Evolutionary conservation across 2,329 filamentous ascomycete species (phyloP), one percentile per base, ranked within the genome.

Genomic region (Botryotinia calthae): DNA sequence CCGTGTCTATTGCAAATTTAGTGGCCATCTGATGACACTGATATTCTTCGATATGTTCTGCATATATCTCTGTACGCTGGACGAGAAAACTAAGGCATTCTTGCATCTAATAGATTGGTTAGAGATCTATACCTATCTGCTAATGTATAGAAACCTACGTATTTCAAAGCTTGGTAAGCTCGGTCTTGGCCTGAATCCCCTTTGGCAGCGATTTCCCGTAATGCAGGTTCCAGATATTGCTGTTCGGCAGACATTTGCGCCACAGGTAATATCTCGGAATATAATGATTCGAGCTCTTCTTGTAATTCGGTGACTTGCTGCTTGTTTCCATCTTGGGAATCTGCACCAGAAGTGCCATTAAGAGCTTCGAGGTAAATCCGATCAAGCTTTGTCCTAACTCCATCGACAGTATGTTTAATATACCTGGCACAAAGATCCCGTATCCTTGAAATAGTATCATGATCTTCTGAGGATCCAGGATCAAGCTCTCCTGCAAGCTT

Each of bases 201-300:
- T 72, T 82, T 84, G 3, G 82, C 80, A 10, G 84, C 81, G 7
- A 86, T 79, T 0, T 83, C 82, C 72, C 82, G 81, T 9, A 88
- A 81, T 1, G 90, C 88, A 0, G 91, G 90, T 73, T 88, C 86
- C 8, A 91, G 84, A 76, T 90, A 86, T 78, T 92, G 89, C 76
- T 91, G 87, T 76, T 93, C 89, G 1, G 90, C 85, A 0, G 90
- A 88, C 88, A 93, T 93, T 75, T 91, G 88, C 10, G 90, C 87
- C 2, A 93, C 89, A 0, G 90, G 88, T 0, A 91, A 82, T 58
- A 93, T 89, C 78, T 93, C 91, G 0, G 89, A 84, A 76, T 91
- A 90, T 4, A 93, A 83, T 7, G 90, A 91, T 76, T 92, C 89
- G 0, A 93, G 83, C 78, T 93, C 91, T 46, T 87, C 86, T 77